These are phyloP conservation scores for Diplodia mutila DNA, from an alignment of 2,329 filamentous ascomycete species.

Conservation along the genomic window DNA sequence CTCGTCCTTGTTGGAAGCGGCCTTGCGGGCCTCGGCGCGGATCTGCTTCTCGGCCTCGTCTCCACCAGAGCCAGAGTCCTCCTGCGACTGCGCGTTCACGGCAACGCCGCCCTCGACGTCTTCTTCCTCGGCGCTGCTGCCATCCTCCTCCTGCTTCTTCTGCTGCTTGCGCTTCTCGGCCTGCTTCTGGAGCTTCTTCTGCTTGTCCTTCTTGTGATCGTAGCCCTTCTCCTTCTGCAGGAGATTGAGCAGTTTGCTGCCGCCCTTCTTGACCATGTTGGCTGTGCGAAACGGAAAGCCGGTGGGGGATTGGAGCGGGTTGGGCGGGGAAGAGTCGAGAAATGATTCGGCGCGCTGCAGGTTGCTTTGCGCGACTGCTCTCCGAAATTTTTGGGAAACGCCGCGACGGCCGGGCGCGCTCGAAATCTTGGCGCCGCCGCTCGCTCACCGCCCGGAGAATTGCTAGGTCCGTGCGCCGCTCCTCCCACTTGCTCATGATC, in stretches of 20 bases:
- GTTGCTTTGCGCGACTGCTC: constrained; percentile 33
- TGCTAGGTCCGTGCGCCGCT: constrained; percentile 34
- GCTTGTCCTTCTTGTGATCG: constrained; percentile 77
- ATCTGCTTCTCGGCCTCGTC: constrained; percentile 44
- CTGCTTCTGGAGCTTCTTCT: constrained; percentile 50
- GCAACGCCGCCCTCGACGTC: constrained; percentile 28
- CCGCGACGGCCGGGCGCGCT: constrained; percentile 28
- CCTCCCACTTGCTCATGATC: background rate
- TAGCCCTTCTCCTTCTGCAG: constrained; percentile 62
- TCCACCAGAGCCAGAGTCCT: constrained; percentile 37
- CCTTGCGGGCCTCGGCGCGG: constrained; percentile 27
- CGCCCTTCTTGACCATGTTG: constrained; percentile 54
- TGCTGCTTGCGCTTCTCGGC: constrained; percentile 60
- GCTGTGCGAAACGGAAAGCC: background rate
- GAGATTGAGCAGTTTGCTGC: constrained; percentile 61
- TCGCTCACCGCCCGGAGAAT: constrained; percentile 35
- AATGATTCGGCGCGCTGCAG: constrained; percentile 28
- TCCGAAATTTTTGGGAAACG: constrained; percentile 41
- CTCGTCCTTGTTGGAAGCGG: constrained; percentile 36
- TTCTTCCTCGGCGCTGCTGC: constrained; percentile 29
- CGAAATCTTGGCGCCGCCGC: constrained; percentile 32
- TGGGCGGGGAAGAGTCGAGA: constrained; percentile 12
- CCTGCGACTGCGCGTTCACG: constrained; percentile 25
- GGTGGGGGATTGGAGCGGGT: constrained; percentile 11
- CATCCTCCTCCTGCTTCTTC: constrained; percentile 38